phyloP scores from a whole-genome alignment of 306 rosid species.

The Cicer pinnatifidum region DNA sequence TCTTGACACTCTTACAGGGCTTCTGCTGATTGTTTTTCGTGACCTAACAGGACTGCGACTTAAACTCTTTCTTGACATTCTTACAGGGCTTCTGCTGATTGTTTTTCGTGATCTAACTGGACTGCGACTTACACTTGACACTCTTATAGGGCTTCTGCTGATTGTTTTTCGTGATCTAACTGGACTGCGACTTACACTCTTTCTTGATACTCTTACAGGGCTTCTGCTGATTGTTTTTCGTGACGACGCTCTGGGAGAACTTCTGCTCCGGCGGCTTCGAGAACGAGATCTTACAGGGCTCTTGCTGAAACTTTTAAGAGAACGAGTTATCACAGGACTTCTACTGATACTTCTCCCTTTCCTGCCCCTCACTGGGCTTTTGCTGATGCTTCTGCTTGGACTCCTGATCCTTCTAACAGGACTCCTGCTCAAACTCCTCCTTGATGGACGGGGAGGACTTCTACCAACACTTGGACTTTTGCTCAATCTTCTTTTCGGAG shows the following conservation, averaged over 20 bases:
- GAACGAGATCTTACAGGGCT: constrained; percentile 54
- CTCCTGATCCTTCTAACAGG: constrained; percentile 58
- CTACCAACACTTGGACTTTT: constrained; percentile 45
- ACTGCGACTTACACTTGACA: constrained; percentile 69
- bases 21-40: constrained; percentile 82
- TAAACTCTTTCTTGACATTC: constrained; percentile 60
- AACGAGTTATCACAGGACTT: constrained; percentile 37
- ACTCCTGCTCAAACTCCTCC: constrained; percentile 69
- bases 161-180: constrained; percentile 68
- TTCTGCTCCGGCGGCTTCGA: constrained; percentile 58
- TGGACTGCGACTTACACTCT: constrained; percentile 75
- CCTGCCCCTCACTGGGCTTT: constrained; percentile 42
- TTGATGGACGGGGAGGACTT: constrained; percentile 58
- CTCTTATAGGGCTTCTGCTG: constrained; percentile 80
- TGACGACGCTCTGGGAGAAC: constrained; percentile 62
- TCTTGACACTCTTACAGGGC: constrained; percentile 68
- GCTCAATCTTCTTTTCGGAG: constrained; percentile 55
- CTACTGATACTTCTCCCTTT: constrained; percentile 37
- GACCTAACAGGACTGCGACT: constrained; percentile 79
- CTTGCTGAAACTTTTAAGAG: constrained; percentile 56
- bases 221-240: constrained; percentile 65
- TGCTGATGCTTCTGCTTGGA: constrained; percentile 47
- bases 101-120: constrained; percentile 71
- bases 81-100: constrained; percentile 84
- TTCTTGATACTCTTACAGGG: constrained; percentile 64